Evolutionary conservation across 371 early-diverging fungal genomes (phyloP), one percentile per base, ranked within the genome.

Genomic region (Rhizopus microsporus): DNA sequence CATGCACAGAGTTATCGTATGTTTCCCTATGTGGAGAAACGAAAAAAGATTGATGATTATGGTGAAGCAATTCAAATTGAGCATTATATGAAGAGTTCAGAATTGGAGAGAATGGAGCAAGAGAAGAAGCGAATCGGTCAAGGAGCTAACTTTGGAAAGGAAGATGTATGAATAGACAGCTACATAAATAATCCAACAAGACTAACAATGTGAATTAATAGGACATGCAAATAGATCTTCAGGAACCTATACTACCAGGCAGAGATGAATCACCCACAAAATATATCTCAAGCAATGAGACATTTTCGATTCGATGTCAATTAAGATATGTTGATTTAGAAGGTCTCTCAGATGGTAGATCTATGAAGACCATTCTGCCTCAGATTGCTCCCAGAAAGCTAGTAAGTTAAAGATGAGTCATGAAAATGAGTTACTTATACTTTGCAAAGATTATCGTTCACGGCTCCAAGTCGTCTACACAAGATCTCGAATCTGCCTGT

Each of bases 31-130:
- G 66, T 79, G 7, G 97, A 96, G 58, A 81, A 84, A 48, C 74
- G 88, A 54, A 87, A 87, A 51, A 84, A 85, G 68, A 86, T 91
- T 56, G 97, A 96, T 60, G 97, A 96, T 59, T 98, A 97, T 80
- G 97, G 98, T 54, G 97, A 98, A 71, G 83, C 89, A 5, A 89
- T 95, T 67, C 89, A 92, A 63, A 72, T 84, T 3, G 88, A 89
- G 35, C 82, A 86, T 54, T 92, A 86, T 59, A 65, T 83, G 74
- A 81, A 73, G 44, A 78, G 80, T 0, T 74, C 83, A 0, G 82
- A 84, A 12, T 58, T 67, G 17, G 79, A 80, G 40, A 57, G 63
- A 30, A 66, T 70, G 42, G 69, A 73, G 29, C 43, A 60, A 34
- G 77, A 66, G 34, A 69, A 68, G 52, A 71, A 70, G 31, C 63